phyloP scores from a whole-genome alignment of 1,139 yeast species.

The Suhomyces yuchorum region DNA sequence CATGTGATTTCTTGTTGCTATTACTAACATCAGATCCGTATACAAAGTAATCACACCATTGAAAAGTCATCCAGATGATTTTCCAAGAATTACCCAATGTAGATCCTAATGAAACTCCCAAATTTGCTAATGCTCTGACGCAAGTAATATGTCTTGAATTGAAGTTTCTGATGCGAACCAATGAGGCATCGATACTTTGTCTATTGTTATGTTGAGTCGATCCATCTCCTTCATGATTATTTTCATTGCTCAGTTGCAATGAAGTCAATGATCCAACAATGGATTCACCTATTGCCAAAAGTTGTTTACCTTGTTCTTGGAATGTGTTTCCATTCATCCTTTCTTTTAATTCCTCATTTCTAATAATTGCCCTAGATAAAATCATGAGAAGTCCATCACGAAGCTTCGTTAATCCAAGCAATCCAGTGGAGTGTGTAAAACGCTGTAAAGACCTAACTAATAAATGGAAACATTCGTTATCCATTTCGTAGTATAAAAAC shows the following conservation, averaged over 20 bases:
- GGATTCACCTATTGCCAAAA: conserved; percentile 60
- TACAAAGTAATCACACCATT: conserved; percentile 68
- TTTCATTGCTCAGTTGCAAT: conserved; percentile 2
- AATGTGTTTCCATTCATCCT: conserved; percentile 12
- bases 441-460: conserved; percentile 75
- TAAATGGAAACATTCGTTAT: conserved; percentile 63
- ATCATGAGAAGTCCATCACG: conserved; percentile 63
- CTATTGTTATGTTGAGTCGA: neutral
- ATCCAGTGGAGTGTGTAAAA: conserved; percentile 79
- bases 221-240: neutral
- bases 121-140: conserved; percentile 72
- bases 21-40: conserved; percentile 58
- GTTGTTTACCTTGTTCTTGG: conserved; percentile 34
- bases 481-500: conserved; percentile 66
- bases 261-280: conserved; percentile 58
- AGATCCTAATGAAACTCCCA: conserved; percentile 79
- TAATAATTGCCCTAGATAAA: conserved; percentile 57
- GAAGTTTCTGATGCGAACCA: conserved; percentile 34
- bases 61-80: conserved; percentile 66
- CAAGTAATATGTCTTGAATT: conserved; percentile 72
- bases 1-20: conserved; percentile 21
- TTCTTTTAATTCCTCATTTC: conserved; percentile 32
- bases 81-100: conserved; percentile 70
- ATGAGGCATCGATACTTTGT: conserved; percentile 6
- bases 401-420: conserved; percentile 56